A percentile compares a stretch with the other conserved stretches of the same genome.
phyloP scores from a whole-genome alignment of 805 yeast genomes.

The Yamadazyma philogaea region DNA sequence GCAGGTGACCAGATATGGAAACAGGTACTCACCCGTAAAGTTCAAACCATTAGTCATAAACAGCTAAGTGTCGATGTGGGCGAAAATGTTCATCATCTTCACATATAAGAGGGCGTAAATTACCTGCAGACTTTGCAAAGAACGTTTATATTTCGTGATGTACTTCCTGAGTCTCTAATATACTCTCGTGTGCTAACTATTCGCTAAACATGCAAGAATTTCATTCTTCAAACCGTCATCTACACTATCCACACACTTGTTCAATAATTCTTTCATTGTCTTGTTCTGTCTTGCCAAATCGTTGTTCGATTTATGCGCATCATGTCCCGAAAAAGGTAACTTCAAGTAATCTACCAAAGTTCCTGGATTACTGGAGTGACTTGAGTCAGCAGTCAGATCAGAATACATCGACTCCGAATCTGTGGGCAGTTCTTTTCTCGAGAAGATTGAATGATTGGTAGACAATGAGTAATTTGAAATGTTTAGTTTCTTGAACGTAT shows the following conservation, averaged over 20 bases:
- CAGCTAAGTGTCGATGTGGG: too few relatives aligned
- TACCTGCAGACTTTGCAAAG: too few relatives aligned
- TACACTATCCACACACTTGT: constrained; percentile 9
- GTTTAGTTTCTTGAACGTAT: constrained; percentile 27
- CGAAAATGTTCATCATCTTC: too few relatives aligned
- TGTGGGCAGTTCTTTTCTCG: constrained; percentile 8
- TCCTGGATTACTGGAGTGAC: constrained; percentile 2
- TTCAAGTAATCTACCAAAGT: constrained; percentile 11
- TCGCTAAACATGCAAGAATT: background rate
- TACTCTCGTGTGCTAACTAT: background rate
- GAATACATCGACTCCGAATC: constrained; percentile 31
- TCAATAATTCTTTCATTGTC: constrained; percentile 10
- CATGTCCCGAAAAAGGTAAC: constrained; percentile 7
- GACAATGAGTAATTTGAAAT: constrained; percentile 14
- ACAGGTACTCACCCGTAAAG: too few relatives aligned
- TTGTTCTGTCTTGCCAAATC: constrained; percentile 8
- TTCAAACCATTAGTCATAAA: too few relatives aligned
- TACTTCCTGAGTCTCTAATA: too few relatives aligned
- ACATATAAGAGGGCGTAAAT: too few relatives aligned
- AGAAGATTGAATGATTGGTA: constrained; percentile 12
- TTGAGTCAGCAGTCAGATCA: constrained; percentile 15
- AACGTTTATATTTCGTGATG: too few relatives aligned
- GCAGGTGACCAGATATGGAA: too few relatives aligned
- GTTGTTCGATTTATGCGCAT: background rate
- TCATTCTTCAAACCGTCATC: constrained; percentile 12